Percentiles rank a stretch among this genome's conserved stretches.
These are phyloP conservation scores for Paspalum vaginatum DNA, from an alignment of 176 grass and related monocot species.

Conservation along the genomic window DNA sequence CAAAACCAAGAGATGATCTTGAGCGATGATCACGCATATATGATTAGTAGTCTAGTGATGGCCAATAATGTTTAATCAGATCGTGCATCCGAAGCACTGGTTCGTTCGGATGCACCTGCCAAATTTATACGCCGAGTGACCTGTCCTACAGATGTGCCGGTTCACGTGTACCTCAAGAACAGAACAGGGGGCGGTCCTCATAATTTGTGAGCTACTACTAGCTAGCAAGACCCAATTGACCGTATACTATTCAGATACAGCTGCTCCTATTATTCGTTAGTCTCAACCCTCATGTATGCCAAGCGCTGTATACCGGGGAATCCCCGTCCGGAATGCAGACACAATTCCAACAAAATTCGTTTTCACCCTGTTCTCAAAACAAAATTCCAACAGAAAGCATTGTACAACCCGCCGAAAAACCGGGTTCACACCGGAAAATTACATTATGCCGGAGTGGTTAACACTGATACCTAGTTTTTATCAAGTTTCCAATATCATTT, in stretches of 20 bases:
- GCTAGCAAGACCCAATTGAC: background rate
- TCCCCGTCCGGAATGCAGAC: no score
- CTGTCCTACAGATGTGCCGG: slow-evolving; percentile 12
- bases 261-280: background rate
- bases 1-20: background rate
- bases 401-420: no score
- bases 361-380: no score
- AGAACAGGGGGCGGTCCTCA: background rate
- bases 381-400: no score
- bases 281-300: background rate
- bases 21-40: background rate
- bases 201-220: background rate
- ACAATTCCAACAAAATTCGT: no score
- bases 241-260: background rate
- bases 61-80: slow-evolving; percentile 30
- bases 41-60: background rate
- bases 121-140: slow-evolving; percentile 6
- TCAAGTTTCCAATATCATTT: no score
- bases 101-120: slow-evolving; percentile 37
- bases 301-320: no score
- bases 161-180: background rate
- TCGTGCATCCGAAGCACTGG: no score
- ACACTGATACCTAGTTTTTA: no score
- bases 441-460: no score
- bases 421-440: no score